Evolutionary conservation across 2,329 filamentous ascomycete genomes (phyloP).

Genomic region (Aspergillus sp.): DNA sequence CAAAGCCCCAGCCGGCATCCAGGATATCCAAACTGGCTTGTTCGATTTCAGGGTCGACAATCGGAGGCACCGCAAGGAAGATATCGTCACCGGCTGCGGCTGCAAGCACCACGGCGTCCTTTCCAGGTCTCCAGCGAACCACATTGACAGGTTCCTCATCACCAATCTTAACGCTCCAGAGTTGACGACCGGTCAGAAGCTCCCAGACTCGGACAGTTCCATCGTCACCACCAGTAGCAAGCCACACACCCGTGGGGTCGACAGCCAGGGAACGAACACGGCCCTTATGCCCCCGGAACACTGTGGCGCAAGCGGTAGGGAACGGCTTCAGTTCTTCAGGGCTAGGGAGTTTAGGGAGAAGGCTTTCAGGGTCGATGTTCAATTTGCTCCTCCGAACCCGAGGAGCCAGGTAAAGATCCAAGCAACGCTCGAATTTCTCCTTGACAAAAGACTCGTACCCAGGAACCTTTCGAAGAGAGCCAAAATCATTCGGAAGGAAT

Average conservation of each 20-base stretch:
- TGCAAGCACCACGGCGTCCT: conserved; percentile 76
- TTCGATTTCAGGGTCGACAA: conserved; percentile 71
- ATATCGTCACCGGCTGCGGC: conserved; percentile 82
- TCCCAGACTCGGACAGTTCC: conserved; percentile 91
- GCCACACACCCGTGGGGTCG: conserved; percentile 79
- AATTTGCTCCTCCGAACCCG: conserved; percentile 88
- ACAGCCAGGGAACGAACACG: conserved; percentile 81
- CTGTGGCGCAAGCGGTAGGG: conserved; percentile 82
- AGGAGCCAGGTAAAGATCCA: conserved; percentile 93
- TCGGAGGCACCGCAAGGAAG: conserved; percentile 76
- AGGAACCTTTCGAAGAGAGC: conserved; percentile 84
- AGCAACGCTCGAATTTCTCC: conserved; percentile 90
- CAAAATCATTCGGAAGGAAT: conserved; percentile 79
- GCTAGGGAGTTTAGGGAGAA: conserved; percentile 88
- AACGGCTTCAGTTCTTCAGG: conserved; percentile 94
- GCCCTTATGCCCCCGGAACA: conserved; percentile 86
- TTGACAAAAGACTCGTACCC: conserved; percentile 89
- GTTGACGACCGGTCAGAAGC: conserved; percentile 77
- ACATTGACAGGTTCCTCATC: conserved; percentile 77
- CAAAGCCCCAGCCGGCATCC: conserved; percentile 90
- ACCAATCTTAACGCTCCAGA: conserved; percentile 80
- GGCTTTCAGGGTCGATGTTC: conserved; percentile 91
- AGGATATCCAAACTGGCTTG: conserved; percentile 72
- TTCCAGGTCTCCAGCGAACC: conserved; percentile 85
- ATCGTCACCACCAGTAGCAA: conserved; percentile 93